Conservation (phyloP, 371 early-diverging fungal species). For the Mucor sp. region DNA sequence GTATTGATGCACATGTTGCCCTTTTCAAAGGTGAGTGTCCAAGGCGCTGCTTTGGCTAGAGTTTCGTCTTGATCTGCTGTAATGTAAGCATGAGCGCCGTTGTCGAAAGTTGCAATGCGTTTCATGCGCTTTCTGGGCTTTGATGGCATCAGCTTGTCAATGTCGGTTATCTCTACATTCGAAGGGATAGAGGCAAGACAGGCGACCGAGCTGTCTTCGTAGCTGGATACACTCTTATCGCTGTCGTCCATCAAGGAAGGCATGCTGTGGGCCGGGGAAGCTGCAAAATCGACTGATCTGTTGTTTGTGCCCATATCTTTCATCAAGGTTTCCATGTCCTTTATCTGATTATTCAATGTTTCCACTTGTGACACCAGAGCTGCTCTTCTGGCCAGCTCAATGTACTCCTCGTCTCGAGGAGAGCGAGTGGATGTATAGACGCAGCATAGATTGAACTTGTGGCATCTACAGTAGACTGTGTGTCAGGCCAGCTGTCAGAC, state of each 20-base stretch:
- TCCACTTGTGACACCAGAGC: constrained; percentile 20
- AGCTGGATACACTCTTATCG: constrained; percentile 4
- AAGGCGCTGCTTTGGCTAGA: neutral
- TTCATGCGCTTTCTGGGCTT: constrained; percentile 8
- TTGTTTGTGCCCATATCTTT: neutral
- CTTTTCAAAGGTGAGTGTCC: constrained; percentile 15
- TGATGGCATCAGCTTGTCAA: neutral
- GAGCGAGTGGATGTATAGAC: constrained; percentile 27
- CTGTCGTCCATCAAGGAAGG: constrained; percentile 14
- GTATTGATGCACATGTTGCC: constrained; percentile 15
- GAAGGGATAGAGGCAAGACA: constrained; percentile 3
- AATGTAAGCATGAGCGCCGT: neutral
- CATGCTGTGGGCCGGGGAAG: neutral
- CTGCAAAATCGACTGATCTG: neutral
- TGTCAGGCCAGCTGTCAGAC: neutral
- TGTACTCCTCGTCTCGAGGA: constrained; percentile 36
- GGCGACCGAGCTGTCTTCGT: constrained; percentile 8
- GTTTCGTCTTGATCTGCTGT: neutral
- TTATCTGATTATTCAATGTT: constrained; percentile 19
- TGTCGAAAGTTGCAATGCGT: neutral
- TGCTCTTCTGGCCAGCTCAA: constrained; percentile 21
- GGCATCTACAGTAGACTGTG: constrained; percentile 21
- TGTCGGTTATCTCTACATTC: neutral
- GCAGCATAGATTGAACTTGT: constrained; percentile 28
- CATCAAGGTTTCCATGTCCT: constrained; percentile 20